These are phyloP conservation scores for Saccharomyces pastorianus DNA, from an alignment of 1,139 yeast species.

Conservation along the genomic window DNA sequence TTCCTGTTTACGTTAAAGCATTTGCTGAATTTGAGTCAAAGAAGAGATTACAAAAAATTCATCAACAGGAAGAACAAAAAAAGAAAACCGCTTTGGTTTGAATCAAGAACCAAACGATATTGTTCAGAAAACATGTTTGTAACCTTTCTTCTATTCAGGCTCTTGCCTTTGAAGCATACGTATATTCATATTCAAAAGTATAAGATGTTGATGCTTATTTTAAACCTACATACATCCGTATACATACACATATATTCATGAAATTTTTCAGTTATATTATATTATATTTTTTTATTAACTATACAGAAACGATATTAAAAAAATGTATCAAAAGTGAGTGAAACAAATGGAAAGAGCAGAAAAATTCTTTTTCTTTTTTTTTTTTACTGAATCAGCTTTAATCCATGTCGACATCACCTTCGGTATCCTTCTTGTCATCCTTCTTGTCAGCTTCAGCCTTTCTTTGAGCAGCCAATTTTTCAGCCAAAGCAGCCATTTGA, in stretches of 20 bases:
- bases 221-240: not conserved
- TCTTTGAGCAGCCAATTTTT: constrained; percentile 80
- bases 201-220: no score
- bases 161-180: not conserved
- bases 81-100: constrained; percentile 3
- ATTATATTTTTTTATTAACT: not conserved
- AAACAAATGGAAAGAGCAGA: not conserved
- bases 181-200: not conserved
- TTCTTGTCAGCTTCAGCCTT: constrained; percentile 34
- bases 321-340: not conserved
- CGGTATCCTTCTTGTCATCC: constrained; percentile 5
- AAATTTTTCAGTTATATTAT: not conserved
- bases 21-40: constrained; percentile 77
- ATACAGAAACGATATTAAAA: not conserved
- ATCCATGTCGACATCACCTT: constrained; percentile 1
- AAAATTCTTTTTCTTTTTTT: not conserved
- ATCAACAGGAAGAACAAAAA: constrained; percentile 2
- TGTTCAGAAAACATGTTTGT: no score
- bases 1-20: constrained; percentile 71
- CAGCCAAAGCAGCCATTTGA: constrained; percentile 81
- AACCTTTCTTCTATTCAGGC: no score
- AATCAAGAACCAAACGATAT: not conserved
- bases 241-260: not conserved
- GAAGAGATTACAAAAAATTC: constrained; percentile 38
- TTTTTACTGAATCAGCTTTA: not conserved